Conservation (phyloP, 2,329 filamentous ascomycete genomes). For the Exophiala sp. region DNA sequence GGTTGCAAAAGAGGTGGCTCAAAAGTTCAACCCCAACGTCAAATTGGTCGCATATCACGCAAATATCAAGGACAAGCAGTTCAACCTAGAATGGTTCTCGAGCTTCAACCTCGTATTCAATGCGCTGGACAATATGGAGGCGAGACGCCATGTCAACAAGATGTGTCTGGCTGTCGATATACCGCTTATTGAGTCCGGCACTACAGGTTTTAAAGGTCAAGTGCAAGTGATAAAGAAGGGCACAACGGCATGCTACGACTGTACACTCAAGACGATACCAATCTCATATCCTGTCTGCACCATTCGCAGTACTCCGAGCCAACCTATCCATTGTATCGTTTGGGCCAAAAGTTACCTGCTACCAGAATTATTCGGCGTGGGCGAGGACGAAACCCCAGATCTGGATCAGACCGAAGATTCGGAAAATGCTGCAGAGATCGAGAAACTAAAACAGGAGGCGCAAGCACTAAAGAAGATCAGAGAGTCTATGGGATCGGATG, state of each 20-base stretch:
- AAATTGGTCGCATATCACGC: constrained; percentile 86
- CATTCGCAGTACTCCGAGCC: constrained; percentile 90
- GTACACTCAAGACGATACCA: constrained; percentile 80
- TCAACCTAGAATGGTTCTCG: constrained; percentile 84
- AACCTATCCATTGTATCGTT: constrained; percentile 97
- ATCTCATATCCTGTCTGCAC: constrained; percentile 96
- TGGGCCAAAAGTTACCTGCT: constrained; percentile 97
- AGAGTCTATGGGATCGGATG: constrained; percentile 70
- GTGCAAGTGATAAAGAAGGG: constrained; percentile 95
- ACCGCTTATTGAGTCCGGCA: constrained; percentile 91
- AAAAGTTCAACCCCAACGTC: constrained; percentile 83
- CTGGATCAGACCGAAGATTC: constrained; percentile 76
- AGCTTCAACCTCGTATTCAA: constrained; percentile 86
- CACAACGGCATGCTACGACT: constrained; percentile 93
- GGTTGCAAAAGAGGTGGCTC: constrained; percentile 87
- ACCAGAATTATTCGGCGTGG: constrained; percentile 89
- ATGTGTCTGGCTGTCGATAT: constrained; percentile 94
- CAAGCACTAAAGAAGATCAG: constrained; percentile 79
- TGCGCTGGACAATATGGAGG: constrained; percentile 92
- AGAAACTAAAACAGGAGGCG: constrained; percentile 79
- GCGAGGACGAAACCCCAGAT: constrained; percentile 76
- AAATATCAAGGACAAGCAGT: constrained; percentile 87
- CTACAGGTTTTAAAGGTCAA: constrained; percentile 95
- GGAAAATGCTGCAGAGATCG: constrained; percentile 84
- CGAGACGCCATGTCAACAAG: constrained; percentile 88